Evolutionary conservation across 2,329 filamentous ascomycete genomes (phyloP).

Genomic region (Neocatenulostroma microsporum): DNA sequence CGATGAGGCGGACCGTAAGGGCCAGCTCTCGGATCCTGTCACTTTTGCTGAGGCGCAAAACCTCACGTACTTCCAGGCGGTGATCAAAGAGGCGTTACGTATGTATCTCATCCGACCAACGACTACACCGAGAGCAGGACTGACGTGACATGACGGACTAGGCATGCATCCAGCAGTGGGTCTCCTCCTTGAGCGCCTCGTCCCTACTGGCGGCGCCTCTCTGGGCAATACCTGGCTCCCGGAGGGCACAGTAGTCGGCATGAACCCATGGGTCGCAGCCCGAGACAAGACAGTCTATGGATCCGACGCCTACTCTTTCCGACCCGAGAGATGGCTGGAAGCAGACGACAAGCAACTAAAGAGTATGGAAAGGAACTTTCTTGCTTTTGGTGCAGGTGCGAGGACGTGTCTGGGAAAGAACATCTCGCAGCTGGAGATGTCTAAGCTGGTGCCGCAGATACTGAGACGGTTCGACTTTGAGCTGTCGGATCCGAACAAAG

Average conservation of each 20-base stretch:
- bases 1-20: constrained; percentile 8
- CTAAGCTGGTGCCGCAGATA: constrained; percentile 24
- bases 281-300: constrained; percentile 33
- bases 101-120: background rate
- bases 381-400: constrained; percentile 28
- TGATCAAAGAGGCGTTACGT: constrained; percentile 17
- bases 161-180: constrained; percentile 17
- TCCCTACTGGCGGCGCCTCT: constrained; percentile 11
- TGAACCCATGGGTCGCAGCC: constrained; percentile 40
- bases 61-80: constrained; percentile 18
- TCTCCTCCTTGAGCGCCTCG: constrained; percentile 15
- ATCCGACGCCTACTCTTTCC: constrained; percentile 25
- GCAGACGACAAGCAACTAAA: constrained; percentile 9
- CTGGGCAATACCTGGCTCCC: constrained; percentile 23
- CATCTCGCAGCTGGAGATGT: constrained; percentile 25
- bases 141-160: background rate
- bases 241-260: constrained; percentile 34
- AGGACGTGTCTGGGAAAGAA: constrained; percentile 29
- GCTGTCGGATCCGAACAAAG: constrained; percentile 17
- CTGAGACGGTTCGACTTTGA: constrained; percentile 18
- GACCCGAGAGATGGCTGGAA: constrained; percentile 41
- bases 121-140: background rate
- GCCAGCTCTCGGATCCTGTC: constrained; percentile 13
- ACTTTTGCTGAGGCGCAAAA: constrained; percentile 16
- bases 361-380: constrained; percentile 11